Evolutionary conservation across 2,329 filamentous ascomycete genomes (phyloP).

Genomic region (Fusarium mexicanum): DNA sequence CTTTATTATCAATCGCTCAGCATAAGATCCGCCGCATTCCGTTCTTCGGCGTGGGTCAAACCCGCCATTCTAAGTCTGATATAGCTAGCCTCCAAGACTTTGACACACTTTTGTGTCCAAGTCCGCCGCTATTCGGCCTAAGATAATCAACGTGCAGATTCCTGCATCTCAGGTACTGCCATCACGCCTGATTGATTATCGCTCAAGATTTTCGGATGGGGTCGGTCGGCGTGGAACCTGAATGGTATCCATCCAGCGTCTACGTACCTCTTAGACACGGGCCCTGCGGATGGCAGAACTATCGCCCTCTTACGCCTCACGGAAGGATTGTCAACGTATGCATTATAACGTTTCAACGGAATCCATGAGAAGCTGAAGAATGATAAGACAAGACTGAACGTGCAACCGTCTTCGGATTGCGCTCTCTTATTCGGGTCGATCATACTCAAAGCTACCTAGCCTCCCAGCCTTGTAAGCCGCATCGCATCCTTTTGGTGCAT

Average conservation of each 20-base stretch:
- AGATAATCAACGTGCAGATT: conserved; percentile 45
- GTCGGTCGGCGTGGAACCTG: conserved; percentile 1
- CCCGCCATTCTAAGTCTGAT: conserved; percentile 34
- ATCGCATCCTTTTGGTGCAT: conserved; percentile 10
- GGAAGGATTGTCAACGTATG: neutral
- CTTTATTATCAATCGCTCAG: conserved; percentile 26
- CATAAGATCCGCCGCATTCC: conserved; percentile 30
- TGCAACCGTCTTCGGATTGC: conserved; percentile 4
- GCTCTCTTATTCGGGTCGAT: conserved; percentile 30
- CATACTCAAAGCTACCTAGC: conserved; percentile 6
- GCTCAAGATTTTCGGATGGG: conserved; percentile 11
- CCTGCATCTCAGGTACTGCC: conserved; percentile 38
- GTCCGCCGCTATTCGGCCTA: conserved; percentile 26
- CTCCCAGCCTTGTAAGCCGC: conserved; percentile 17
- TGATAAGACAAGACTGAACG: neutral
- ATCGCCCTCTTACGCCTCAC: neutral
- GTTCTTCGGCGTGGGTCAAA: conserved; percentile 40
- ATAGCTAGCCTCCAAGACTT: conserved; percentile 28
- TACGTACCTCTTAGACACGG: neutral
- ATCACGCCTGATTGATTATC: conserved; percentile 26
- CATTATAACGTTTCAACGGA: neutral
- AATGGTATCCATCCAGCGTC: neutral
- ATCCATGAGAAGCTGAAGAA: conserved; percentile 16
- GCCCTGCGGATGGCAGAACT: neutral
- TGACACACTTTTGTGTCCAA: conserved; percentile 25